Conservation (phyloP, 345 rosid genomes). For the Gossypium raimondii region DNA sequence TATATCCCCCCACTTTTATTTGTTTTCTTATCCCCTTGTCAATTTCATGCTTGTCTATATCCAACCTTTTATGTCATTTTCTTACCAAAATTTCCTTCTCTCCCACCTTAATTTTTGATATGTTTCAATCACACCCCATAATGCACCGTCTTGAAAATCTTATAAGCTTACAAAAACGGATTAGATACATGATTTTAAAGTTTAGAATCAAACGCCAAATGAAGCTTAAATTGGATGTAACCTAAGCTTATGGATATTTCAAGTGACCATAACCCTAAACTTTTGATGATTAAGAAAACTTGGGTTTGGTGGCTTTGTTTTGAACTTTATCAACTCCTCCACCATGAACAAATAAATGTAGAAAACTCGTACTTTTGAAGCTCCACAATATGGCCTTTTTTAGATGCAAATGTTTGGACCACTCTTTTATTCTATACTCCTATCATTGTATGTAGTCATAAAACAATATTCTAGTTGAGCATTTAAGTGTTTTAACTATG, state of each 20-base stretch:
- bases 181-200: background rate
- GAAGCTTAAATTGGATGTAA: too few species aligned
- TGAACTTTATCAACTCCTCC: background rate
- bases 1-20: background rate
- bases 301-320: too few species aligned
- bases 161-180: background rate
- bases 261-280: too few species aligned
- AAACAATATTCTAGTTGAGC: background rate
- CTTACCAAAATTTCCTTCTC: background rate
- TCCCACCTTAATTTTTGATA: too few species aligned
- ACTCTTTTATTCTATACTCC: background rate
- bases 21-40: background rate
- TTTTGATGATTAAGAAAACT: too few species aligned
- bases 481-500: background rate
- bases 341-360: background rate
- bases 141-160: background rate
- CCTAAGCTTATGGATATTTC: too few species aligned
- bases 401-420: background rate
- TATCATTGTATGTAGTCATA: background rate
- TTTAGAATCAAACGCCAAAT: background rate
- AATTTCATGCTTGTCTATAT: background rate
- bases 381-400: background rate
- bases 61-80: background rate
- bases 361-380: background rate
- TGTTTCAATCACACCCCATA: background rate